Conservation (phyloP, 2,329 filamentous ascomycete species). For the Gyromitra esculenta region DNA sequence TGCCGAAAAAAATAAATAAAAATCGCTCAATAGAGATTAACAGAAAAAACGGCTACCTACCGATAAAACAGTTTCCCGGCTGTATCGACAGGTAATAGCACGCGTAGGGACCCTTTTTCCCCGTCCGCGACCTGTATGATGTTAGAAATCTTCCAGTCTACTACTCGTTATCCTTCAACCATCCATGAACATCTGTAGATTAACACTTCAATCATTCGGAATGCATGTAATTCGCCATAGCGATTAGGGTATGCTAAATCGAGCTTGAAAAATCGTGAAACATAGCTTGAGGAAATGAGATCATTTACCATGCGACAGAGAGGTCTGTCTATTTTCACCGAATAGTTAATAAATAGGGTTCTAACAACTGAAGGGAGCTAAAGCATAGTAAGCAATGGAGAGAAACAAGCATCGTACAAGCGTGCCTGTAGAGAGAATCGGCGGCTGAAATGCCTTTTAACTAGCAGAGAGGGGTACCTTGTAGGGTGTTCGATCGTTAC, state of each 20-base stretch:
- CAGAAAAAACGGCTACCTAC: constrained; percentile 62
- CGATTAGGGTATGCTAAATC: constrained; percentile 18
- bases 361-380: background rate
- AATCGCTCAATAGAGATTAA: constrained; percentile 39
- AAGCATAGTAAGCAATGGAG: background rate
- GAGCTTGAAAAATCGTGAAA: constrained; percentile 5
- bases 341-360: constrained; percentile 41
- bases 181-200: background rate
- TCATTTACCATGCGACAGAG: constrained; percentile 76
- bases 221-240: background rate
- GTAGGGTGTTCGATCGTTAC: constrained; percentile 84
- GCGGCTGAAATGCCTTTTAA: background rate
- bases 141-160: constrained; percentile 27
- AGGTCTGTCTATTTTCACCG: constrained; percentile 72
- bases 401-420: background rate
- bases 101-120: constrained; percentile 85
- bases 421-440: background rate
- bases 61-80: constrained; percentile 76
- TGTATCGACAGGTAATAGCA: constrained; percentile 88
- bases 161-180: background rate
- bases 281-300: background rate
- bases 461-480: constrained; percentile 66
- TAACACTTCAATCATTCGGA: constrained; percentile 4
- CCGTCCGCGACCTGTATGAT: constrained; percentile 74
- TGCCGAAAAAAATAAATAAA: constrained; percentile 28